Conservation (phyloP, 306 rosid genomes). For the Rosa multiflora region DNA sequence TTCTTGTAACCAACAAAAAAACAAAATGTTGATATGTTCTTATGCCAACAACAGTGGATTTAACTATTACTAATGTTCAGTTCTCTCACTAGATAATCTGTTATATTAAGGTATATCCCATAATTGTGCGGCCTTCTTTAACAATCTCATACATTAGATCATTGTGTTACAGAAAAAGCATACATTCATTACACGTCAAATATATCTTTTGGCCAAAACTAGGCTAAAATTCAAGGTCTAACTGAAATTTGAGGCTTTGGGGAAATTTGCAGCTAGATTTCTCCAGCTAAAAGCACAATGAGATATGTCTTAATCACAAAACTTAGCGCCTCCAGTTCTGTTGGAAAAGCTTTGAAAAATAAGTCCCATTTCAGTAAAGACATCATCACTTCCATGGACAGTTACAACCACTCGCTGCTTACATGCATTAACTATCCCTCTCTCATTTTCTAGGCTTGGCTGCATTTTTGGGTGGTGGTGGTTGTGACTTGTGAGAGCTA, state of each 20-base stretch:
- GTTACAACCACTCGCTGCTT: constrained; percentile 42
- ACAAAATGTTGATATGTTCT: too few species aligned
- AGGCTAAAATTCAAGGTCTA: neutral
- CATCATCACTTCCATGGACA: constrained; percentile 21
- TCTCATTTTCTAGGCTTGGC: neutral
- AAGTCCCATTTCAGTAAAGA: neutral
- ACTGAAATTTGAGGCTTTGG: neutral
- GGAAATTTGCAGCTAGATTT: neutral
- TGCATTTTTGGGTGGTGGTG: constrained; percentile 29
- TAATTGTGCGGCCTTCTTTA: too few species aligned
- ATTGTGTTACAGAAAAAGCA: neutral
- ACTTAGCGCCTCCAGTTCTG: constrained; percentile 56
- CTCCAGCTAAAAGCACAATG: neutral
- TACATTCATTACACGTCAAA: neutral
- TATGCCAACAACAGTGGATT: too few species aligned
- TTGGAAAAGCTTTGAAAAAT: constrained; percentile 35
- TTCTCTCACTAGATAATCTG: too few species aligned
- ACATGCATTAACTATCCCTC: constrained; percentile 19
- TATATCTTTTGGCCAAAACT: neutral
- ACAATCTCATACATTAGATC: neutral
- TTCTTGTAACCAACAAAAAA: too few species aligned
- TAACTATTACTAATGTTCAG: too few species aligned
- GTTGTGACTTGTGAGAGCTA: constrained; percentile 8
- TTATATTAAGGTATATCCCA: too few species aligned
- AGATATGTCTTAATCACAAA: constrained; percentile 32